phyloP scores from a whole-genome alignment of 2,329 filamentous ascomycete genomes.

The Pyricularia grisea region DNA sequence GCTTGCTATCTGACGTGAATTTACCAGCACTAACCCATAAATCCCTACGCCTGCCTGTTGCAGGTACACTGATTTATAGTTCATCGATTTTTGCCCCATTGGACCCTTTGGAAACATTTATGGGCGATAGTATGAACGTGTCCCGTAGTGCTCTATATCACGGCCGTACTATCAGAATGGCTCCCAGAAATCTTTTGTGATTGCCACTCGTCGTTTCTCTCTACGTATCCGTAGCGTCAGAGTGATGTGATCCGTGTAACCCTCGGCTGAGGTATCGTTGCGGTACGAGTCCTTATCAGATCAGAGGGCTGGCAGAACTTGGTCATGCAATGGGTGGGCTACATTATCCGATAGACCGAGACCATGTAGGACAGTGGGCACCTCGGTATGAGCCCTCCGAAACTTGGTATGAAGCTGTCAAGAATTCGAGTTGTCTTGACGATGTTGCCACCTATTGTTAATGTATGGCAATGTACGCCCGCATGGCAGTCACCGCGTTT shows the following conservation, averaged over 20 bases:
- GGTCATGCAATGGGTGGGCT: neutral
- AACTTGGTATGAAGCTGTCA: no score
- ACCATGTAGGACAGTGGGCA: no score
- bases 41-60: no score
- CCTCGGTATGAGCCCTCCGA: no score
- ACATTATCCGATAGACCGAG: no score
- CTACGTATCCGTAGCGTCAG: neutral
- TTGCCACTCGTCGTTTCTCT: neutral
- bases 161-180: neutral
- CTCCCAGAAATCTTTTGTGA: neutral
- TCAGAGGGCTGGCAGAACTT: no score
- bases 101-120: neutral
- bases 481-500: conserved; percentile 57
- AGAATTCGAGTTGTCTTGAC: no score
- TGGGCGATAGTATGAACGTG: neutral
- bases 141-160: neutral
- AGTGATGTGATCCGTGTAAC: neutral
- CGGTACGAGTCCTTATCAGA: no score
- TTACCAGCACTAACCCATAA: neutral
- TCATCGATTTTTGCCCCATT: neutral
- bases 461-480: conserved; percentile 33
- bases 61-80: no score
- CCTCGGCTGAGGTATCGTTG: no score
- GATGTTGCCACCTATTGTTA: neutral
- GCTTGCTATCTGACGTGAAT: neutral